Base-by-base conservation (phyloP, 257 asterid genomes). In the Coffea canephora region DNA sequence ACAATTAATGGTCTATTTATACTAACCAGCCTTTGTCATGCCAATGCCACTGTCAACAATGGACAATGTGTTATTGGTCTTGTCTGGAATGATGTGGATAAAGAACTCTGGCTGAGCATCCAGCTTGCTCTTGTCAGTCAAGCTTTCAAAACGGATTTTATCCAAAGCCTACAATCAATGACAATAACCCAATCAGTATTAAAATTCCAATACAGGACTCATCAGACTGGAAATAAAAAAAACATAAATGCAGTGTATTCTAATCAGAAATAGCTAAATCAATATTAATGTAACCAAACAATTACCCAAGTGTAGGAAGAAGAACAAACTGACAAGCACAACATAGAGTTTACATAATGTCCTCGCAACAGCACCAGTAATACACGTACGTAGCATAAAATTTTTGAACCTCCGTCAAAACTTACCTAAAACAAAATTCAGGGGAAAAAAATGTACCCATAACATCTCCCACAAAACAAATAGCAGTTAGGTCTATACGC, bases 11-110 rank as follows among this genome's bases (percentile, higher is more conserved):
- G 11, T 27, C 21, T 18, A 25, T 9, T 7, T 6, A 49, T 23
- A 64, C 93, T 71, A 49, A 88, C 91, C 93, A 71, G 93, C 93
- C 65, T 89, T 89, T 9, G 93, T 89, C 93, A 89, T 88, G 15
- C 93, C 93, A 72, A 89, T 81, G 52, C 93, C 93, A 81, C 90
- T 85, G 77, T 89, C 93, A 59, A 89, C 64, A 43, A 89, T 86
- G 5, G 91, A 39, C 78, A 89, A 66, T 0, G 90, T 4, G 74
- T 86, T 88, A 65, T 82, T 89, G 65, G 91, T 39, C 87, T 89
- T 89, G 83, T 89, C 93, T 0, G 93, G 93, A 7, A 89, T 81
- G 13, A 89, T 86, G 79, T 86, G 90, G 84, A 89, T 86, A 73
- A 88, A 89, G 4, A 89, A 88, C 88, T 89, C 93, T 3, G 93